These are phyloP conservation scores for Pythium aquatile DNA, from an alignment of 352 stramenopile species.

Conservation along the genomic window DNA sequence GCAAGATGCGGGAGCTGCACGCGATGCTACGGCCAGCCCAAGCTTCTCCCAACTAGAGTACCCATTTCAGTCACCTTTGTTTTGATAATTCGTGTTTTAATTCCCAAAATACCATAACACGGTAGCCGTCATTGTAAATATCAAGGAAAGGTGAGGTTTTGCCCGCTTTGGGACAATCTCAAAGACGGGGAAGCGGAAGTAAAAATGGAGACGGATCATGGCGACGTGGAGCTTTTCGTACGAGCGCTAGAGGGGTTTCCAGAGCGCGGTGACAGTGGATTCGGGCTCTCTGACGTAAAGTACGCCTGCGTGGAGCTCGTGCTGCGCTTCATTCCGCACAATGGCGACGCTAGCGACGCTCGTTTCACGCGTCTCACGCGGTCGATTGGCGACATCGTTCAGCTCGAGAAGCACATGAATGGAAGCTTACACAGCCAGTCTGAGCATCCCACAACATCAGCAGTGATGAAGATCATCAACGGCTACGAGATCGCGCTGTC, in stretches of 20 bases:
- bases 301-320: conserved; percentile 15
- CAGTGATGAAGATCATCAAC: not conserved
- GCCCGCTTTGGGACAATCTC: not conserved
- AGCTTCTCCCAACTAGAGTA: not conserved
- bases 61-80: not conserved
- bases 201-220: conserved; percentile 5
- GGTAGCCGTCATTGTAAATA: not conserved
- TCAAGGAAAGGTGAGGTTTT: not conserved
- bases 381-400: conserved; percentile 14
- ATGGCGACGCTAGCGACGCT: not conserved
- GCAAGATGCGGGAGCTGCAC: conserved; percentile 49
- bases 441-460: not conserved
- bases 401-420: conserved; percentile 8
- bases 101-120: too few relatives aligned
- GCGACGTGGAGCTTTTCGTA: conserved; percentile 6
- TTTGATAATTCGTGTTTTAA: too few relatives aligned
- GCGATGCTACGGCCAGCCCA: not conserved
- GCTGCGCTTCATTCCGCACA: not conserved
- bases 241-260: conserved; percentile 22
- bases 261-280: not conserved
- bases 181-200: not conserved
- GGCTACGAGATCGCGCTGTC: conserved; percentile 1
- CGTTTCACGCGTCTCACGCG: conserved; percentile 6
- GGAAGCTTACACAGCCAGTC: too few relatives aligned
- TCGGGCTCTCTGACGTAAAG: not conserved